These are phyloP conservation scores for Pyricularia sp. DNA, from an alignment of 2,329 filamentous ascomycete species.

Conservation along the genomic window DNA sequence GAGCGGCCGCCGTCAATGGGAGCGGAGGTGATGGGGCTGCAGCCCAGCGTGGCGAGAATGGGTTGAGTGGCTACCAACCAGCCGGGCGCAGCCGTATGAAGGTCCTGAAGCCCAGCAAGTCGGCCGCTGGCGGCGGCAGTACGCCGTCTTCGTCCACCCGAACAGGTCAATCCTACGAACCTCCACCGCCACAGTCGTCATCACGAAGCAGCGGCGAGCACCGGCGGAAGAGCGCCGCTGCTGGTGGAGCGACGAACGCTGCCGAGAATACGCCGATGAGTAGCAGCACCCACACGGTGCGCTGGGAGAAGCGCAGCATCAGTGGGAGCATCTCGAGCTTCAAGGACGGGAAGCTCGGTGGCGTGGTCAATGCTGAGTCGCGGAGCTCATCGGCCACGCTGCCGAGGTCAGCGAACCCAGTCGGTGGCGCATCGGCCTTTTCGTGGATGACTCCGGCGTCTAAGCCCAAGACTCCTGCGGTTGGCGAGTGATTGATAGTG, in stretches of 20 bases:
- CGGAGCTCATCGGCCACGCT: conserved; percentile 24
- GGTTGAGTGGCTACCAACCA: conserved; percentile 56
- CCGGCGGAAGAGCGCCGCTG: conserved; percentile 40
- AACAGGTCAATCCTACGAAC: conserved; percentile 40
- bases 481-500: conserved; percentile 17
- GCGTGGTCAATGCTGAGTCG: conserved; percentile 15
- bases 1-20: conserved; percentile 29
- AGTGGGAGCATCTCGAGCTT: conserved; percentile 21
- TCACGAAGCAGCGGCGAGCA: conserved; percentile 33
- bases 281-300: conserved; percentile 16
- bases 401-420: conserved; percentile 61
- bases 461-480: conserved; percentile 28
- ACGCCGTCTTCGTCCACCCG: conserved; percentile 33
- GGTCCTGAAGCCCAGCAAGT: conserved; percentile 68
- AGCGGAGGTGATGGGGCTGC: conserved; percentile 42
- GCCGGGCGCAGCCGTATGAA: conserved; percentile 66
- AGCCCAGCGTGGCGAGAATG: conserved; percentile 32
- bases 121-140: conserved; percentile 17
- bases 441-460: conserved; percentile 63
- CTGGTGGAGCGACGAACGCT: background rate
- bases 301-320: conserved; percentile 41
- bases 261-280: background rate
- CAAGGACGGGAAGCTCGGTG: conserved; percentile 21
- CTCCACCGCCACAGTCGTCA: conserved; percentile 25
- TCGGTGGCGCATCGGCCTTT: conserved; percentile 88